Evolutionary conservation across 768 basidiomycete genomes (phyloP).

Genomic region (Clitopilus hobsonii): DNA sequence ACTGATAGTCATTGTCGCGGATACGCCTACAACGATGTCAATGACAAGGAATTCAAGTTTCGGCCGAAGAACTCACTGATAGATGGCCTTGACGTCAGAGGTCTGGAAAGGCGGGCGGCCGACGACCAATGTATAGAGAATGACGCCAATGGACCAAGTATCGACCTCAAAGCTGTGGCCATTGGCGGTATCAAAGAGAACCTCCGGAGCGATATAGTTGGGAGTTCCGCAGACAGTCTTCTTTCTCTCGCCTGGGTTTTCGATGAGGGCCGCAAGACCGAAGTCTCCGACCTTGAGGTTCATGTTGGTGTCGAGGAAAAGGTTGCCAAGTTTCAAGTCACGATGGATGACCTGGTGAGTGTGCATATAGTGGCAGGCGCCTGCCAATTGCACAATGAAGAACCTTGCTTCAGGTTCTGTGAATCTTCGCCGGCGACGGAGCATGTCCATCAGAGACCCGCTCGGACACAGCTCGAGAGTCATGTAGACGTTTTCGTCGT

Average conservation of each 20-base stretch:
- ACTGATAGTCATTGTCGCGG: slow-evolving; percentile 89
- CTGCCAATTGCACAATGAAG: slow-evolving; percentile 92
- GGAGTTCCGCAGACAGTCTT: slow-evolving; percentile 99
- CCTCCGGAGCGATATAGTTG: slow-evolving; percentile 98
- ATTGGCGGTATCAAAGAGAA: slow-evolving; percentile 91
- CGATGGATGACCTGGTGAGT: slow-evolving; percentile 95
- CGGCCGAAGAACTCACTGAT: slow-evolving; percentile 55
- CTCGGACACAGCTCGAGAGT: slow-evolving; percentile 88
- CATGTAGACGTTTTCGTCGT: slow-evolving; percentile 95
- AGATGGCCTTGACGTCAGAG: slow-evolving; percentile 95
- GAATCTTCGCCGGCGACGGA: slow-evolving; percentile 81
- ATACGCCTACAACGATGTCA: slow-evolving; percentile 60
- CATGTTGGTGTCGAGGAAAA: slow-evolving; percentile 89
- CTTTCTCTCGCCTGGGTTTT: slow-evolving; percentile 94
- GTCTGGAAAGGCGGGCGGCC: slow-evolving; percentile 99
- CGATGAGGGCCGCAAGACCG: slow-evolving; percentile 93
- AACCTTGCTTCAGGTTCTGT: slow-evolving; percentile 91
- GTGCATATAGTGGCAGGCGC: slow-evolving; percentile 98
- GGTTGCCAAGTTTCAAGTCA: slow-evolving; percentile 93
- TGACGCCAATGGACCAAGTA: slow-evolving; percentile 96
- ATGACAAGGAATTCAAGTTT: background rate
- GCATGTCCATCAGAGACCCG: slow-evolving; percentile 88
- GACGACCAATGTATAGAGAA: slow-evolving; percentile 89
- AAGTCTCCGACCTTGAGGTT: slow-evolving; percentile 97
- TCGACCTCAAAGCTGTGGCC: slow-evolving; percentile 99